Base-by-base conservation (phyloP, 371 early-diverging fungal species). In the Blastocladiella emersonii region DNA sequence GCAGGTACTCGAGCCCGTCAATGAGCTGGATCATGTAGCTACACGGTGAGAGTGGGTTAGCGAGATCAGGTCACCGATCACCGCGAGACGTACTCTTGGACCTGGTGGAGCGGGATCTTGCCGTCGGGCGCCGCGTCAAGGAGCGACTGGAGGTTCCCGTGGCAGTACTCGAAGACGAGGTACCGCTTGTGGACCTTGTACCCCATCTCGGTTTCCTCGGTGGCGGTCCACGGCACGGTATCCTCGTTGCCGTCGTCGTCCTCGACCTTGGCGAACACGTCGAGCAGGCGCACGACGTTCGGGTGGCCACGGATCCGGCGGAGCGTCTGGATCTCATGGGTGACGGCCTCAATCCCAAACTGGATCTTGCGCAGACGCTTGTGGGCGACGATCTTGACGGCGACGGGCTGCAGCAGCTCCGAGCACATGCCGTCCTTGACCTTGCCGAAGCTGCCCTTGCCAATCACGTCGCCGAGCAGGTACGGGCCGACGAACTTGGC, bases 271-370 rank as follows among this genome's bases (percentile, higher is more conserved):
- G 75, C 72, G 71, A 78, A 84, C 30, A 83, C 78, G 65, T 87
- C 86, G 34, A 78, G 64, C 6, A 82, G 65, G 2, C 67, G 69
- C 34, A 80, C 71, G 10, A 76, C 63, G 62, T 82, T 79, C 0
- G 56, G 51, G 63, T 82, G 78, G 7, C 53, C 53, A 43, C 70
- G 70, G 61, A 82, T 64, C 36, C 72, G 60, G 34, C 76, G 74
- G 30, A 88, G 71, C 32, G 80, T 62, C 64, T 79, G 78, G 63
- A 88, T 85, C 68, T 88, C 89, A 51, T 86, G 71, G 36, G 71
- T 66, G 1, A 75, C 71, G 53, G 70, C 68, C 61, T 76, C 74
- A 2, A 75, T 64, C 0, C 78, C 80, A 34, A 70, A 70, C 48
- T 64, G 73, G 57, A 78, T 71, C 62, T 76, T 78, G 49, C 74